phyloP scores from a whole-genome alignment of 768 basidiomycete species.

The Astraeus odoratus region DNA sequence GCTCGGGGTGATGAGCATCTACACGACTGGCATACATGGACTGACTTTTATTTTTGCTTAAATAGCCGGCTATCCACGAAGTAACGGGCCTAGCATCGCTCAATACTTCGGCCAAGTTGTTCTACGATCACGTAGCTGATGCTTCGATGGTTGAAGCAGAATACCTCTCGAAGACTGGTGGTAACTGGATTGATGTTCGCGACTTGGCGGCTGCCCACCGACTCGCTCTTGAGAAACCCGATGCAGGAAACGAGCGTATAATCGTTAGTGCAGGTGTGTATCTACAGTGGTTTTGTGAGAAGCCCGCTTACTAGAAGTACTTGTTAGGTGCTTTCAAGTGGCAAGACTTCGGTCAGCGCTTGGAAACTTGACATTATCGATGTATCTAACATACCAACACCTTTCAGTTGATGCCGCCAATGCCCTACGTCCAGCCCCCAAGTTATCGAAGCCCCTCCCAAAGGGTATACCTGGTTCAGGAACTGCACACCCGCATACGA shows the following conservation, averaged over 20 bases:
- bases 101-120: conserved; percentile 32
- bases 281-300: not conserved
- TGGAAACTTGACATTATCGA: not conserved
- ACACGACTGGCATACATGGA: not conserved
- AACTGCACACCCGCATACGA: conserved; percentile 16
- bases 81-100: conserved; percentile 28
- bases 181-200: conserved; percentile 44
- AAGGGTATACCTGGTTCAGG: conserved; percentile 30
- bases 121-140: conserved; percentile 29
- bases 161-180: conserved; percentile 17
- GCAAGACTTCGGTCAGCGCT: conserved; percentile 25
- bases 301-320: not conserved
- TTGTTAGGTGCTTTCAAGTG: conserved; percentile 22
- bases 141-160: conserved; percentile 14
- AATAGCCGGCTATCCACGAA: conserved; percentile 41
- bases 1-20: conserved; percentile 18
- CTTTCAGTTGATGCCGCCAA: conserved; percentile 33
- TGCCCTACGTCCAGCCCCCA: conserved; percentile 24
- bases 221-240: conserved; percentile 41
- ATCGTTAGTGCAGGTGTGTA: conserved; percentile 35
- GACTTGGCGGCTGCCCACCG: conserved; percentile 51
- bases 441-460: conserved; percentile 23
- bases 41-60: not conserved
- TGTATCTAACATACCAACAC: not conserved
- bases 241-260: conserved; percentile 52